Evolutionary conservation across 208 protist species (phyloP), one percentile per base, ranked within the genome.

Genomic region (Zelonia costaricensis): DNA sequence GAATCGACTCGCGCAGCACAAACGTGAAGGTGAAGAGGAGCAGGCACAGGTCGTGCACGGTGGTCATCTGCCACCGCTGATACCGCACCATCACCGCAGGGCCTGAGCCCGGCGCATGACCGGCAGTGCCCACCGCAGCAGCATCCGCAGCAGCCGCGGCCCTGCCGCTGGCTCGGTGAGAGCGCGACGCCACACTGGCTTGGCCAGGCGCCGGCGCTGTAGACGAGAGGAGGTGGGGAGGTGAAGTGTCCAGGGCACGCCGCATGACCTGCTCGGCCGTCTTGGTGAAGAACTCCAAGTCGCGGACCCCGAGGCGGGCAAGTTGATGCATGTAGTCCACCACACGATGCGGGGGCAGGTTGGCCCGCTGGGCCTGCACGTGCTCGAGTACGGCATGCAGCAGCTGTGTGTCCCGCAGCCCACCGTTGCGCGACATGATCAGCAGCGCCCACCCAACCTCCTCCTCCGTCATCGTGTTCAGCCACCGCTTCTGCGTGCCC

Each of bases 11-110:
- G 31, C 79, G 80, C 27, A 95, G 58, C 6, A 92, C 73, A 71
- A 86, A 91, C 4, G 89, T 95, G 63, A 93, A 88, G 52, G 67
- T 76, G 62, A 85, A 93, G 57, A 95, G 83, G 22, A 93, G 75
- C 56, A 80, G 55, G 22, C 75, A 79, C 20, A 95, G 77, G 63
- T 95, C 89, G 45, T 88, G 76, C 43, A 89, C 86, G 1, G 78
- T 89, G 36, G 71, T 84, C 8, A 74, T 28, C 55, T 68, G 60
- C 63, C 57, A 63, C 60, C 66, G 78, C 46, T 69, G 48, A 13
- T 76, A 62, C 44, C 45, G 43, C 23, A 57, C 33, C 52, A 57
- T 43, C 52, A 43, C 44, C 52, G 38, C 22, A 39, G 33, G 7
- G 33, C 33, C 7, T 10, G 7, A 13, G 33, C 33, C 33, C 7